Evolutionary conservation across 495 filamentous ascomycete genomes (phyloP), one percentile per base, ranked within the genome.

Genomic region (Neurospora tetrasperma): DNA sequence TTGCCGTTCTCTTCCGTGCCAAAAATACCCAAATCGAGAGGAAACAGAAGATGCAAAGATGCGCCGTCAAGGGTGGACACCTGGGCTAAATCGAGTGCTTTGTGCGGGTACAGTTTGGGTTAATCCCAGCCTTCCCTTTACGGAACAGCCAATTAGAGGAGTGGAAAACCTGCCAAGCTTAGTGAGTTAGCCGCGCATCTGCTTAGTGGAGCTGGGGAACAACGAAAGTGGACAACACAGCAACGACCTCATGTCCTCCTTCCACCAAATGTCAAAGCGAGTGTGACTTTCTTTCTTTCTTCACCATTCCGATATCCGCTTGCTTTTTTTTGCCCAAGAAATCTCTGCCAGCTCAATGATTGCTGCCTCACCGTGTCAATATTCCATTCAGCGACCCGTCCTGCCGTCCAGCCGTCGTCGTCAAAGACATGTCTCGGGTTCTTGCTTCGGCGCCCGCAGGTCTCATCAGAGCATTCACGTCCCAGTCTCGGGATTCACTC

Each of bases 131-230:
- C 12, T 54, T 54, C 46, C 46, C 27, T 31, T 62, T 62, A 6
- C 72, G 35, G 35, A 38, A 5, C 5, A 38, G 5, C 35, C 73
- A 74, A 31, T 75, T 39, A 72, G 41, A 70, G 4, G 10, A 10
- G 31, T 0, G 2, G 11, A 68, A 74, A 71, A 62, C 18, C 2
- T 38, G 69, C 74, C 76, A 76, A 75, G 74, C 71, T 73, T 73
- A 73, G 76, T 77, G 72, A 71, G 69, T 72, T 80, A 78, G 79
- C 76, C 79, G 78, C 79, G 78, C 76, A 77, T 35, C 54, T 35
- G 27, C 54, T 62, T 9, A 23, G 54, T 62, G 54, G 54, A 66
- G 54, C 27, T 66, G 23, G 54, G 54, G 54, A 2, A 18, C 16
- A 8, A 16, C 12, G 27, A 62, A 62, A 62, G 23, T 16, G 48